Base-by-base conservation (phyloP, 768 basidiomycete genomes). In the Candolleomyces eurysporus region DNA sequence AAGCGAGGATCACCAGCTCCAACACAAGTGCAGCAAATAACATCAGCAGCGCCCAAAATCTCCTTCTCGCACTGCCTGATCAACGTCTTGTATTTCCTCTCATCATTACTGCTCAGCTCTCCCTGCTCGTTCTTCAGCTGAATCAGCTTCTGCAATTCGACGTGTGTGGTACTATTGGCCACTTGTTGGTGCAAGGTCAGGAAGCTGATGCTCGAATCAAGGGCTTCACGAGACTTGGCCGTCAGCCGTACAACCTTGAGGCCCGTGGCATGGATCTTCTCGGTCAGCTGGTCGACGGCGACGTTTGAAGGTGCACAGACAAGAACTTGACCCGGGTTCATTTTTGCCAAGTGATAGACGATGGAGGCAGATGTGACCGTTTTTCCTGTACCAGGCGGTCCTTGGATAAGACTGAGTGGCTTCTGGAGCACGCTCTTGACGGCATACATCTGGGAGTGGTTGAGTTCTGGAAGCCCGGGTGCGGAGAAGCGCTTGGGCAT, bases 291-390 rank as follows among this genome's bases (percentile, higher is more conserved):
- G 71, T 99, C 97, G 61, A 99, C 97, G 50, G 97, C 97, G 67
- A 99, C 97, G 76, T 99, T 99, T 57, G 96, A 98, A 0, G 97
- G 97, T 8, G 97, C 97, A 72, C 95, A 96, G 64, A 99, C 97
- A 55, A 99, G 91, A 46, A 99, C 97, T 75, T 98, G 97, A 54
- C 96, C 96, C 0, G 96, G 95, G 70, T 98, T 98, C 96, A 99
- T 98, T 80, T 98, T 98, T 45, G 95, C 95, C 19, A 99, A 88
- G 72, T 99, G 96, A 74, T 98, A 93, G 49, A 99, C 97, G 66
- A 97, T 96, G 4, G 97, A 98, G 10, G 97, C 97, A 9, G 97
- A 99, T 0, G 97, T 99, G 58, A 99, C 97, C 1, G 97, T 99
- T 78, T 99, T 99, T 48, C 97, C 96, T 0, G 97, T 99, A 39